Base-by-base conservation (phyloP, 148 eudicot species). In the Rhododendron henanense region DNA sequence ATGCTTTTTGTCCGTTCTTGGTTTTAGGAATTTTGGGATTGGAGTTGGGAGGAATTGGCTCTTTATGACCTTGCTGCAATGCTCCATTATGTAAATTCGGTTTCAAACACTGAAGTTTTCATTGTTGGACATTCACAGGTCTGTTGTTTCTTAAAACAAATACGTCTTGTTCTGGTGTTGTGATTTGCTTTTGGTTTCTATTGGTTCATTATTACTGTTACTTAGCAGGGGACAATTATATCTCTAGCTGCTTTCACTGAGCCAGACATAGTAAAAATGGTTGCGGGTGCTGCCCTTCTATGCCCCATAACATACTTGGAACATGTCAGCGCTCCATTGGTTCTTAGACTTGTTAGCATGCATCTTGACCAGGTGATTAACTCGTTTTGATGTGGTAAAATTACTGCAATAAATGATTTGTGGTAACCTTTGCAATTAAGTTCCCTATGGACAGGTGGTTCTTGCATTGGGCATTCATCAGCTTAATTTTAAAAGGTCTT, bases 41-140 rank as follows among this genome's bases (percentile, higher is more conserved):
- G 99, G 99, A 97, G 98, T 90, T 97, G 99, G 99, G 98, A 97
- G 92, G 98, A 97, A 83, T 51, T 95, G 89, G 99, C 98, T 83
- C 88, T 91, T 3, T 90, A 92, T 87, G 99, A 97, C 87, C 93
- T 97, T 88, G 88, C 92, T 82, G 98, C 89, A 86, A 95, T 95
- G 98, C 87, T 94, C 67, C 86, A 74, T 81, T 93, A 93, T 86
- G 83, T 97, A 76, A 87, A 90, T 91, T 78, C 69, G 77, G 74
- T 85, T 28, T 91, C 98, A 69, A 86, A 84, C 57, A 90, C 96
- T 82, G 92, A 93, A 91, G 84, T 93, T 33, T 91, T 92, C 87
- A 84, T 94, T 87, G 96, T 97, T 67, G 99, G 98, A 57, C 98
- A 97, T 90, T 97, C 99, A 71, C 99, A 97, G 98, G 99, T 97